phyloP scores from a whole-genome alignment of 257 asterid genomes.

The Fraxinus americana region DNA sequence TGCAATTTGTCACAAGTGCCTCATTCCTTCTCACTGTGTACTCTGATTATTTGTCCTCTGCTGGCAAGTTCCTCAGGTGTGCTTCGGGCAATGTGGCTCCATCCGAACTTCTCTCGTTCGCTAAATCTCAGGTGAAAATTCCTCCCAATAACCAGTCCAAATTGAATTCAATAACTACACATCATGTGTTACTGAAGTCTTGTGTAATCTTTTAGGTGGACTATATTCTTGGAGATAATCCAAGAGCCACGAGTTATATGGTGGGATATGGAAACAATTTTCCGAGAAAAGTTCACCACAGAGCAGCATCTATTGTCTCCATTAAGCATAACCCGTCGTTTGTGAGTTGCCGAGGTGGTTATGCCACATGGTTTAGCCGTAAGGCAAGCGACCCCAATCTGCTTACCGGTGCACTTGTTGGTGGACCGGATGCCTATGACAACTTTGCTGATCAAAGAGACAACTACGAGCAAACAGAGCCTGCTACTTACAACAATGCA shows the following conservation, averaged over 20 bases:
- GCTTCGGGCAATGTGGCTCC: constrained; percentile 53
- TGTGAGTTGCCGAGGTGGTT: constrained; percentile 57
- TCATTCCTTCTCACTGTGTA: constrained; percentile 68
- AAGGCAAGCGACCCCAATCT: constrained; percentile 43
- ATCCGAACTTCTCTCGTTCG: constrained; percentile 55
- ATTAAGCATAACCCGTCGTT: constrained; percentile 37
- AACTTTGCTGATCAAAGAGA: constrained; percentile 46
- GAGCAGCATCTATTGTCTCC: constrained; percentile 54
- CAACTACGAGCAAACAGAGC: constrained; percentile 46
- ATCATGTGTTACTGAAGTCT: not conserved
- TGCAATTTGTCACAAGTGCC: constrained; percentile 84
- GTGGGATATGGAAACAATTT: constrained; percentile 49
- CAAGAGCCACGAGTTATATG: constrained; percentile 56
- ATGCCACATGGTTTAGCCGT: constrained; percentile 38
- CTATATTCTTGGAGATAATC: constrained; percentile 55
- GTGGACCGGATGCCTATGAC: constrained; percentile 58
- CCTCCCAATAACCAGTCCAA: not conserved
- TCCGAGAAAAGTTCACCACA: constrained; percentile 53
- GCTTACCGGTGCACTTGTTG: constrained; percentile 54
- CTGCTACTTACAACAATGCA: constrained; percentile 53
- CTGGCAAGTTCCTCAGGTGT: constrained; percentile 59
- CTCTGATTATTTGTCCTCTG: constrained; percentile 70
- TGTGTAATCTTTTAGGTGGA: constrained; percentile 39
- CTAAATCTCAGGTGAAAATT: constrained; percentile 63
- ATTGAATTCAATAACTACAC: not conserved